Percentiles rank a stretch among this genome's conserved stretches.
phyloP scores from a whole-genome alignment of 2,329 filamentous ascomycete species.

The Nigrograna mackinnonii region DNA sequence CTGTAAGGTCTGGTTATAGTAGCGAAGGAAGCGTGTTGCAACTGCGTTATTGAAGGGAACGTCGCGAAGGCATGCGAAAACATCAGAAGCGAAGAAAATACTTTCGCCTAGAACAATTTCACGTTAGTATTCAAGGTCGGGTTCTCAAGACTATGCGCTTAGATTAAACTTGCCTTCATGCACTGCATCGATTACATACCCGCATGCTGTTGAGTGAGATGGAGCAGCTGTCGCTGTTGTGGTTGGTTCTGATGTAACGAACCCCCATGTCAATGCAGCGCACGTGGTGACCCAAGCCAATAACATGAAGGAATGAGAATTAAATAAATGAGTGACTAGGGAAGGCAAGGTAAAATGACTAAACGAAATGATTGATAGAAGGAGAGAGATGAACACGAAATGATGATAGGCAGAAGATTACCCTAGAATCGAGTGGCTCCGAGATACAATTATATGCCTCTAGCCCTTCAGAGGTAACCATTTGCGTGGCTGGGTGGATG shows the following conservation, averaged over 20 bases:
- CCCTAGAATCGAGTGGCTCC: too few relatives aligned
- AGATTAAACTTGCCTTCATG: conserved; percentile 12
- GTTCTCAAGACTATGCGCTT: not conserved
- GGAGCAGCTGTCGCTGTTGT: conserved; percentile 9
- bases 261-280: conserved; percentile 9
- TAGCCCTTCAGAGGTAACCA: too few relatives aligned
- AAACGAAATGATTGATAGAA: conserved; percentile 6
- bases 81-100: conserved; percentile 23
- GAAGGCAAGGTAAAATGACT: conserved; percentile 1
- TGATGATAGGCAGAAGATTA: not conserved
- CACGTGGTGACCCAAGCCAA: not conserved
- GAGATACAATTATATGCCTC: too few relatives aligned
- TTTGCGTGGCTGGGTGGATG: too few relatives aligned
- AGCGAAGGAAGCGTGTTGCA: conserved; percentile 48
- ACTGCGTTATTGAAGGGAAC: conserved; percentile 52
- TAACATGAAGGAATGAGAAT: not conserved
- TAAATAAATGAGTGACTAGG: not conserved
- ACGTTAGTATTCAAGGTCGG: not conserved
- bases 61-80: conserved; percentile 46
- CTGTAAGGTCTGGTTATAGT: conserved; percentile 50
- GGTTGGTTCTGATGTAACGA: too few relatives aligned
- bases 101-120: conserved; percentile 1
- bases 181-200: conserved; percentile 12
- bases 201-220: conserved; percentile 13
- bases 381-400: not conserved